Evolutionary conservation across 1,284 basidiomycete species (phyloP).

Genomic region (Apiotrichum montevideense): DNA sequence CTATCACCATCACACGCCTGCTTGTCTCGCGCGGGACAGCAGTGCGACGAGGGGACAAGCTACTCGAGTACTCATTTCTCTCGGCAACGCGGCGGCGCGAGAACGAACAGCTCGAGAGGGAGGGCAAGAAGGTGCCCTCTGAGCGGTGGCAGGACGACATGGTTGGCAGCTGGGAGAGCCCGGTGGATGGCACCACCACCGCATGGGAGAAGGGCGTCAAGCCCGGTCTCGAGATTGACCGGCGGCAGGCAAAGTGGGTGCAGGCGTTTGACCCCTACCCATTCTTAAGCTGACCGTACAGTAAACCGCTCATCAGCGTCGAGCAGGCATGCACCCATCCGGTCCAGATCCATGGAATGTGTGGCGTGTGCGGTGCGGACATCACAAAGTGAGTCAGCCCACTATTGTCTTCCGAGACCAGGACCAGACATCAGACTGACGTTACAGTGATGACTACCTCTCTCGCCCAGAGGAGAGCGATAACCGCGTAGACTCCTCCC

Average conservation of each 20-base stretch:
- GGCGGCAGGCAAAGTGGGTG: conserved; percentile 20
- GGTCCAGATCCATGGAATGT: conserved; percentile 84
- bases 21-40: conserved; percentile 50
- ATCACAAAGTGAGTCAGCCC: conserved; percentile 66
- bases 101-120: conserved; percentile 13
- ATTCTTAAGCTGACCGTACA: conserved; percentile 11
- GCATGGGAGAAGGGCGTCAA: conserved; percentile 37
- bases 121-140: conserved; percentile 18
- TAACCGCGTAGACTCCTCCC: conserved; percentile 50
- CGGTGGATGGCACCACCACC: conserved; percentile 60
- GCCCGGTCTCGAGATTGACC: conserved; percentile 31
- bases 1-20: conserved; percentile 65
- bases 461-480: conserved; percentile 72
- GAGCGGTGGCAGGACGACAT: conserved; percentile 56
- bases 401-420: conserved; percentile 13
- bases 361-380: conserved; percentile 87
- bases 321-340: conserved; percentile 88
- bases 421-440: no score
- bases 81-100: conserved; percentile 22
- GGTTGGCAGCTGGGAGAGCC: conserved; percentile 80
- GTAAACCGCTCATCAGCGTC: conserved; percentile 58
- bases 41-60: conserved; percentile 62
- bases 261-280: no score
- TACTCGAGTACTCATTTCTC: conserved; percentile 70
- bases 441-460: conserved; percentile 69